phyloP scores from a whole-genome alignment of 1,139 yeast species.

The Taphrina flavorubra region DNA sequence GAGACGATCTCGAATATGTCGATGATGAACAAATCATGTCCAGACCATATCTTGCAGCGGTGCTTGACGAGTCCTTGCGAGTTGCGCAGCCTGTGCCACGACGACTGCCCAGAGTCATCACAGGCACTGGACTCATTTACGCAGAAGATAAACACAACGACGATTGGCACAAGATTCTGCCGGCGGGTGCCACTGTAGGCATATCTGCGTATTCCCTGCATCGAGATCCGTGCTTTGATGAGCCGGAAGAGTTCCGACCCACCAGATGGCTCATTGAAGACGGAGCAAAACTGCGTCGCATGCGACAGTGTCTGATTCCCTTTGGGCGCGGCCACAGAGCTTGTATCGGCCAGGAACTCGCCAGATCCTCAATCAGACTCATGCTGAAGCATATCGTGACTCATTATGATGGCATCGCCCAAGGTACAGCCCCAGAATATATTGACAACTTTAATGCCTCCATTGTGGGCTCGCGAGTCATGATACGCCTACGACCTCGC shows the following conservation, averaged over 20 bases:
- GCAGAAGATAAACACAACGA: slow-evolving; percentile 36
- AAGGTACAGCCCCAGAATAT: slow-evolving; percentile 7
- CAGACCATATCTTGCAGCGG: slow-evolving; percentile 21
- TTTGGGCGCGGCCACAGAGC: slow-evolving; percentile 35
- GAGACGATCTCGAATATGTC: slow-evolving; percentile 17
- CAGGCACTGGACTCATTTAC: slow-evolving; percentile 21
- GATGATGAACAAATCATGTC: background rate
- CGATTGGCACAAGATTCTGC: slow-evolving; percentile 38
- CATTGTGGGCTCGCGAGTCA: slow-evolving; percentile 11
- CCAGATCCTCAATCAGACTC: slow-evolving; percentile 21
- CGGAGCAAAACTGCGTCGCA: background rate
- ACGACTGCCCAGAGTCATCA: slow-evolving; percentile 30
- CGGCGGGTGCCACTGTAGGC: slow-evolving; percentile 32
- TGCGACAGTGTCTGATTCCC: slow-evolving; percentile 30
- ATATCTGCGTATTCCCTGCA: slow-evolving; percentile 34
- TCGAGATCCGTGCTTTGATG: slow-evolving; percentile 25
- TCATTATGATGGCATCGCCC: slow-evolving; percentile 18
- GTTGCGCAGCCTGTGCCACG: slow-evolving; percentile 32
- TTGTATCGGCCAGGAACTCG: slow-evolving; percentile 38
- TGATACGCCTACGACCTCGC: background rate
- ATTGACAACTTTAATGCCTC: slow-evolving; percentile 34
- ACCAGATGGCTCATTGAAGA: slow-evolving; percentile 12
- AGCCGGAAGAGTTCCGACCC: slow-evolving; percentile 21
- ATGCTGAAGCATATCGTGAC: slow-evolving; percentile 14
- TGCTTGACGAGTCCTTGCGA: slow-evolving; percentile 28